A percentile compares a stretch with the other conserved stretches of the same genome.
phyloP scores from a whole-genome alignment of 148 eudicot species.

The Dysphania ambrosioides region DNA sequence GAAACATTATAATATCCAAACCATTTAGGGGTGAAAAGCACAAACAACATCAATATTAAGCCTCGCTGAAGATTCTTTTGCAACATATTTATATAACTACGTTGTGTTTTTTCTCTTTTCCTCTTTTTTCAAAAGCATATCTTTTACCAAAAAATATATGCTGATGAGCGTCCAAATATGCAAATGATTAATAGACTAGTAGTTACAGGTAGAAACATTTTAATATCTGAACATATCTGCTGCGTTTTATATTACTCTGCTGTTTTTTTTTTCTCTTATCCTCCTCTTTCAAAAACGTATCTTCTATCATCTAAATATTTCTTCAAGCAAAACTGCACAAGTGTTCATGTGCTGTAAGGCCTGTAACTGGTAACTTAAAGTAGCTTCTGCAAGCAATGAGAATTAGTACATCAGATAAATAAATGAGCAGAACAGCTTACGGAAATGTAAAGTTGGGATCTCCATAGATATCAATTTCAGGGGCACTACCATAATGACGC shows the following conservation, averaged over 20 bases:
- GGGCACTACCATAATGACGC: conserved; percentile 83
- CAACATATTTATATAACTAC: not conserved
- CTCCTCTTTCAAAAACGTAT: not conserved
- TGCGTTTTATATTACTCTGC: no score
- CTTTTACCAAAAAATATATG: no score
- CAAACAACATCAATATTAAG: not conserved
- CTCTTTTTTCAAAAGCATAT: not conserved
- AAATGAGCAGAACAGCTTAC: conserved; percentile 37
- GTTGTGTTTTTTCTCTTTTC: not conserved
- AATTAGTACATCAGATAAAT: not conserved
- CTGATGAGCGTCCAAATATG: no score
- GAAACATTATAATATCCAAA: not conserved
- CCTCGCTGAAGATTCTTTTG: not conserved
- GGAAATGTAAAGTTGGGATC: conserved; percentile 87
- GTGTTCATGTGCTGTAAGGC: not conserved
- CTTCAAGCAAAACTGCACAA: not conserved
- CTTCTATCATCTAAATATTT: not conserved
- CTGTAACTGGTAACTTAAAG: not conserved
- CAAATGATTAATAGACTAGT: no score
- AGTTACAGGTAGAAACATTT: no score
- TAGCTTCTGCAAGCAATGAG: not conserved
- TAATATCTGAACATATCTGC: no score
- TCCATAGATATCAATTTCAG: conserved; percentile 74
- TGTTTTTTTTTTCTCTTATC: not conserved
- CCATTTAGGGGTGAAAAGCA: not conserved